phyloP scores from a whole-genome alignment of 176 grass and related monocot genomes.

The Bolboschoenus planiculmis region DNA sequence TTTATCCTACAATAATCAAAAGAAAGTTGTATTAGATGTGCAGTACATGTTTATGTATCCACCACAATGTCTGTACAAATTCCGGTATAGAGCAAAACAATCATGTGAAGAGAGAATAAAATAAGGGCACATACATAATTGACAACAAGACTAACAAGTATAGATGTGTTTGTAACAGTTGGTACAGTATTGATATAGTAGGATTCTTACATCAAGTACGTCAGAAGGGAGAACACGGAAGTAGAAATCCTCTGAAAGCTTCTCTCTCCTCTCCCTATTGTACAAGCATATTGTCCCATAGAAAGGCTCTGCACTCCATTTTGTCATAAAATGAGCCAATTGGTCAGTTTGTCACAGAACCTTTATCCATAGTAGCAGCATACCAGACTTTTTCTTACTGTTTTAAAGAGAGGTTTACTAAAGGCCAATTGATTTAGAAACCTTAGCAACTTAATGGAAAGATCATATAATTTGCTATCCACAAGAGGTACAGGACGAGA shows the following conservation, averaged over 20 bases:
- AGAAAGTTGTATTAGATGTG: constrained; percentile 20
- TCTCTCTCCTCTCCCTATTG: constrained; percentile 94
- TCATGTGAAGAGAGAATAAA: background rate
- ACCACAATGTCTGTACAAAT: background rate
- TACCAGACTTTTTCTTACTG: background rate
- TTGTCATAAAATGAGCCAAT: constrained; percentile 11
- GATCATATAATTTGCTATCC: background rate
- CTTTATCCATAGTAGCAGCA: background rate
- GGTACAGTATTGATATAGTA: background rate
- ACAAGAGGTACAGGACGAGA: background rate
- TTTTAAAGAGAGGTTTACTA: background rate
- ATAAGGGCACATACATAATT: background rate
- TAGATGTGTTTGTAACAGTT: background rate
- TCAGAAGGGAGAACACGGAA: constrained; percentile 78
- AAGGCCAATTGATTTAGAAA: background rate
- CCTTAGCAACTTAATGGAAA: background rate
- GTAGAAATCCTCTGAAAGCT: constrained; percentile 88
- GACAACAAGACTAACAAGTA: background rate
- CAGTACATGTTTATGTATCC: background rate
- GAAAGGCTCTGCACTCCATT: constrained; percentile 58
- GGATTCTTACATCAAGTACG: constrained; percentile 70
- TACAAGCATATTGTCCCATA: constrained; percentile 98
- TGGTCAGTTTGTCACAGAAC: background rate
- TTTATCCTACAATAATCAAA: constrained; percentile 42
- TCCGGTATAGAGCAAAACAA: background rate